These are phyloP conservation scores for Yamadazyma tumulicola DNA, from an alignment of 805 yeast species.

Conservation along the genomic window DNA sequence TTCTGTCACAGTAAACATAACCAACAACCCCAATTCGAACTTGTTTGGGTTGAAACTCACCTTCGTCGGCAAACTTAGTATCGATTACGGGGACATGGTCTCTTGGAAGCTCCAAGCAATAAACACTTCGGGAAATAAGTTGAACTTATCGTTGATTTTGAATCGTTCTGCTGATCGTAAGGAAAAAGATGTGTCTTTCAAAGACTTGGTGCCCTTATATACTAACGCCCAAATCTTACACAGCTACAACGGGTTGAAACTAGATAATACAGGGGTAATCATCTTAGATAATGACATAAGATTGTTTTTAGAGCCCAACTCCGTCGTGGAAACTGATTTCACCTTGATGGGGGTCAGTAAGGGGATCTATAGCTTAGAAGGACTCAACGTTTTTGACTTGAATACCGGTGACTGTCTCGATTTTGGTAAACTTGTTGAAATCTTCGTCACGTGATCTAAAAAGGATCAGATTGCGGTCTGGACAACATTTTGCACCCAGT, in stretches of 20 bases:
- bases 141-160: slow-evolving; percentile 49
- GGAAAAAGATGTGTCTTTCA: background rate
- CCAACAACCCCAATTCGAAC: slow-evolving; percentile 21
- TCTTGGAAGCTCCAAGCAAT: slow-evolving; percentile 65
- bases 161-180: slow-evolving; percentile 2
- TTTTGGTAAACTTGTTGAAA: slow-evolving; percentile 68
- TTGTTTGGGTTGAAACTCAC: slow-evolving; percentile 42
- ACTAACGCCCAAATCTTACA: slow-evolving; percentile 22
- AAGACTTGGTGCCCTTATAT: slow-evolving; percentile 15
- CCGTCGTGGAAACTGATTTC: slow-evolving; percentile 62
- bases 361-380: slow-evolving; percentile 64
- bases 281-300: slow-evolving; percentile 63
- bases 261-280: slow-evolving; percentile 53
- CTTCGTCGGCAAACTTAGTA: slow-evolving; percentile 59
- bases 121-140: slow-evolving; percentile 50
- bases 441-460: slow-evolving; percentile 48
- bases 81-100: slow-evolving; percentile 56
- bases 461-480: too few relatives aligned
- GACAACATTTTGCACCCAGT: too few relatives aligned
- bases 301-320: slow-evolving; percentile 57
- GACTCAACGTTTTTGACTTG: slow-evolving; percentile 62
- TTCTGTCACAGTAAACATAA: slow-evolving; percentile 34
- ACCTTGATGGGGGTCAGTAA: slow-evolving; percentile 56
- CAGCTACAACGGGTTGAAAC: slow-evolving; percentile 34
- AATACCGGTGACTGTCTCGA: slow-evolving; percentile 64